Percentiles rank a stretch among this genome's conserved stretches.
These are phyloP conservation scores for Ogataea ganodermae DNA, from an alignment of 805 yeast species.

Conservation along the genomic window DNA sequence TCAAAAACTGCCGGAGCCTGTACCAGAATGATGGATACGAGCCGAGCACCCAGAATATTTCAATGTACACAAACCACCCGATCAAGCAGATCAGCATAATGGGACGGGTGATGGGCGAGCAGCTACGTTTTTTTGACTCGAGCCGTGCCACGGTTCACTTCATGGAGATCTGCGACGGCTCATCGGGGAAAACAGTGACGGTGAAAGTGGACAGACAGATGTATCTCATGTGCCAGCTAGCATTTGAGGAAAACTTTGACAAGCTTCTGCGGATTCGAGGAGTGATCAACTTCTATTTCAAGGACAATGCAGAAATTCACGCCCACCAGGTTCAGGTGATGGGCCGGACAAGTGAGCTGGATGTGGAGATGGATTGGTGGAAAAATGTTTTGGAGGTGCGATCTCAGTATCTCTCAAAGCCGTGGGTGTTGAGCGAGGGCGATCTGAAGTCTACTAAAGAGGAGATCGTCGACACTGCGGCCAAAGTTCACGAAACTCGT, in stretches of 20 bases:
- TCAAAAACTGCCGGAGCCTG: slow-evolving; percentile 23
- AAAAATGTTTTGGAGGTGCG: slow-evolving; percentile 28
- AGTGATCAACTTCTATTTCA: slow-evolving; percentile 8
- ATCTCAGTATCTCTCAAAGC: slow-evolving; percentile 24
- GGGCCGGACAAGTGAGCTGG: slow-evolving; percentile 26
- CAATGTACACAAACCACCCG: slow-evolving; percentile 47
- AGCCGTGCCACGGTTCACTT: slow-evolving; percentile 19
- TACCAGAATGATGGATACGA: slow-evolving; percentile 32
- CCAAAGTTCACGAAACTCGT: background rate
- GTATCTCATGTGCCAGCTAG: slow-evolving; percentile 27
- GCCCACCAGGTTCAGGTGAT: slow-evolving; percentile 31
- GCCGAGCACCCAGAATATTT: slow-evolving; percentile 20
- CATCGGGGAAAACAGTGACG: slow-evolving; percentile 25
- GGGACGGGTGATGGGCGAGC: slow-evolving; percentile 42
- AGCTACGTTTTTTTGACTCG: slow-evolving; percentile 17
- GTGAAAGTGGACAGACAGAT: slow-evolving; percentile 28
- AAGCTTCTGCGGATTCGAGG: slow-evolving; percentile 35
- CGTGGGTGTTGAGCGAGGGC: slow-evolving; percentile 37
- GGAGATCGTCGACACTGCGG: slow-evolving; percentile 5
- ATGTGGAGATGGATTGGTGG: slow-evolving; percentile 42
- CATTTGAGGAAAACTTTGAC: slow-evolving; percentile 26
- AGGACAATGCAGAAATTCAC: slow-evolving; percentile 32
- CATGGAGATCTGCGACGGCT: slow-evolving; percentile 35
- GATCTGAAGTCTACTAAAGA: slow-evolving; percentile 7
- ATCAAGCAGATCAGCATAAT: slow-evolving; percentile 35